These are phyloP conservation scores for Osmozyma mogii DNA, from an alignment of 805 yeast genomes.

Conservation along the genomic window DNA sequence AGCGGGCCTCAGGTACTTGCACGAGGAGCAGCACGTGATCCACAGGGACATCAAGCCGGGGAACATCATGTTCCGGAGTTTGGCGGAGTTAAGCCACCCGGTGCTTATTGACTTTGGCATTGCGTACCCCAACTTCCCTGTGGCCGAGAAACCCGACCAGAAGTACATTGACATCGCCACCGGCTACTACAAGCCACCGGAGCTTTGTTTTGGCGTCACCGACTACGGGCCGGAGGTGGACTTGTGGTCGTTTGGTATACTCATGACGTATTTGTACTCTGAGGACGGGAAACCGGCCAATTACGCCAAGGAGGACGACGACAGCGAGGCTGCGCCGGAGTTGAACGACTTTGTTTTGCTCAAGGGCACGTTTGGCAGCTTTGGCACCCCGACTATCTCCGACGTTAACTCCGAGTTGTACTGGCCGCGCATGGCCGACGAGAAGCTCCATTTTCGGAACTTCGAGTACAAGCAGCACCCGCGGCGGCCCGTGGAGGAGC, in stretches of 20 bases:
- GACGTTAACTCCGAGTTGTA: slow-evolving; percentile 12
- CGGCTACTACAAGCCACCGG: slow-evolving; percentile 67
- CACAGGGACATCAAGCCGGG: slow-evolving; percentile 37
- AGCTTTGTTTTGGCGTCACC: slow-evolving; percentile 52
- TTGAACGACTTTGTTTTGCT: slow-evolving; percentile 53
- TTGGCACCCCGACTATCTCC: slow-evolving; percentile 54
- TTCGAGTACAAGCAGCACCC: slow-evolving; percentile 14
- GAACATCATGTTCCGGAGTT: slow-evolving; percentile 21
- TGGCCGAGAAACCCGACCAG: slow-evolving; percentile 33
- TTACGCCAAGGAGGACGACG: slow-evolving; percentile 20
- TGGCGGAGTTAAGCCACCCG: slow-evolving; percentile 17
- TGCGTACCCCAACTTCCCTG: slow-evolving; percentile 16
- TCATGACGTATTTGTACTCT: slow-evolving; percentile 46
- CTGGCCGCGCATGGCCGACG: slow-evolving; percentile 30
- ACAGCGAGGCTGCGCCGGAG: slow-evolving; percentile 25
- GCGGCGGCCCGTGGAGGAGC: slow-evolving; percentile 10
- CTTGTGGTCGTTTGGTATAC: slow-evolving; percentile 65
- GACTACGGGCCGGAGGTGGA: slow-evolving; percentile 53
- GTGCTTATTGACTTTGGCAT: slow-evolving; percentile 63
- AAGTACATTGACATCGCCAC: slow-evolving; percentile 57
- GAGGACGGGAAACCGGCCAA: slow-evolving; percentile 23
- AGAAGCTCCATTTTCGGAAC: slow-evolving; percentile 21
- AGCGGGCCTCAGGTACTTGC: slow-evolving; percentile 21
- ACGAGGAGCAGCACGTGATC: slow-evolving; percentile 22
- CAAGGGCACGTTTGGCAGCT: slow-evolving; percentile 42